phyloP scores from a whole-genome alignment of 2,329 filamentous ascomycete species.

The Alternaria incomplexa region DNA sequence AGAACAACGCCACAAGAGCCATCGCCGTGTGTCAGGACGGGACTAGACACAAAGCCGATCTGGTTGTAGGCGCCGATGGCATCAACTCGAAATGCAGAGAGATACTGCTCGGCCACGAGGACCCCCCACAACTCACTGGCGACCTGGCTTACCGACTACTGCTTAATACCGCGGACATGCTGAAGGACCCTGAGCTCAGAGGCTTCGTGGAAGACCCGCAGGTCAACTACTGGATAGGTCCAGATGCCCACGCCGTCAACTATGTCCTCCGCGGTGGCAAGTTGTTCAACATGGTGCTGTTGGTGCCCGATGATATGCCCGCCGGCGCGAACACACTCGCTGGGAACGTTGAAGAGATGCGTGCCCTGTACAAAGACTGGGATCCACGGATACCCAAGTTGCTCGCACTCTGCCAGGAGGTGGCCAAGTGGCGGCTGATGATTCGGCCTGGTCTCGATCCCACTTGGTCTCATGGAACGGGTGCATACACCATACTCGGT shows the following conservation, averaged over 20 bases:
- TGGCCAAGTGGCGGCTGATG: conserved; percentile 67
- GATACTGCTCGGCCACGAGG: conserved; percentile 52
- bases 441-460: conserved; percentile 61
- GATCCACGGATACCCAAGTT: conserved; percentile 63
- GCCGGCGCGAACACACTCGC: conserved; percentile 53
- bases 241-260: conserved; percentile 59
- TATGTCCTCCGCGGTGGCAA: conserved; percentile 58
- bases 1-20: conserved; percentile 41
- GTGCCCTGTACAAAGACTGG: conserved; percentile 62
- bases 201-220: conserved; percentile 56
- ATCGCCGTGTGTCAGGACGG: conserved; percentile 52
- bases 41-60: conserved; percentile 47
- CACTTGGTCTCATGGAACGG: conserved; percentile 63
- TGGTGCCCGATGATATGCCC: conserved; percentile 60
- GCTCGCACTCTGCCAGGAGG: conserved; percentile 62
- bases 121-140: conserved; percentile 58
- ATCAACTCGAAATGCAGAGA: conserved; percentile 56
- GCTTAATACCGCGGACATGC: conserved; percentile 54
- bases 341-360: conserved; percentile 62
- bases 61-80: conserved; percentile 58
- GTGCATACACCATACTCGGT: conserved; percentile 65
- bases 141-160: conserved; percentile 60
- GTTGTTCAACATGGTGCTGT: conserved; percentile 59
- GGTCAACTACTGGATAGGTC: conserved; percentile 61
- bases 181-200: conserved; percentile 55